Percentiles rank a stretch among this genome's conserved stretches.
Conservation (phyloP, 2,329 filamentous ascomycete species). For the Xylariaceae sp. region DNA sequence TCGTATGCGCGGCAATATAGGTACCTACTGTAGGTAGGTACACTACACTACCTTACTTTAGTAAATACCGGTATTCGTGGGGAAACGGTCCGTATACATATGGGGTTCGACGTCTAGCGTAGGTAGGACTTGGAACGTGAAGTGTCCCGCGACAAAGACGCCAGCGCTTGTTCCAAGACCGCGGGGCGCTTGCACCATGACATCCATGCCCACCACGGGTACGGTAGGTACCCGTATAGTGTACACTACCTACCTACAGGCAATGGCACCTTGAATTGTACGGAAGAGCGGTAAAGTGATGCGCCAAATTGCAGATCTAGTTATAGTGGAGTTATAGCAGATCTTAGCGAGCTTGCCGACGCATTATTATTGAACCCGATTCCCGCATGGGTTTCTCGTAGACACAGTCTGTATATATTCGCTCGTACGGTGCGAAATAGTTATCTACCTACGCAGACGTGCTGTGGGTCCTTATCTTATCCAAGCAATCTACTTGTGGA, state of each 20-base stretch:
- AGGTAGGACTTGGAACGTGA: not conserved
- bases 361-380: too few species aligned
- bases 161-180: not conserved
- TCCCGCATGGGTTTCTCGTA: too few species aligned
- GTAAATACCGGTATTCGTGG: too few species aligned
- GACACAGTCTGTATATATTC: too few species aligned
- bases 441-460: too few species aligned
- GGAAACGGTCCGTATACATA: not conserved
- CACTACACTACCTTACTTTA: too few species aligned
- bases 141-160: not conserved
- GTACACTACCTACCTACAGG: not conserved
- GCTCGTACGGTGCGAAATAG: too few species aligned
- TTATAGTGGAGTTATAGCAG: too few species aligned
- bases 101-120: not conserved
- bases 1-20: not conserved
- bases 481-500: not conserved
- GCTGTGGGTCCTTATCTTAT: not conserved
- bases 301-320: too few species aligned
- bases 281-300: too few species aligned
- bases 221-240: not conserved
- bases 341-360: too few species aligned
- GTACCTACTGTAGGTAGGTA: too few species aligned
- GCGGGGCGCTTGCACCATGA: not conserved
- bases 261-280: not conserved
- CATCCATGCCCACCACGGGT: not conserved